Percentiles rank a stretch among this genome's conserved stretches.
Evolutionary conservation across 2,329 filamentous ascomycete species (phyloP).

Genomic region (Dothidotthia symphoricarpi): DNA sequence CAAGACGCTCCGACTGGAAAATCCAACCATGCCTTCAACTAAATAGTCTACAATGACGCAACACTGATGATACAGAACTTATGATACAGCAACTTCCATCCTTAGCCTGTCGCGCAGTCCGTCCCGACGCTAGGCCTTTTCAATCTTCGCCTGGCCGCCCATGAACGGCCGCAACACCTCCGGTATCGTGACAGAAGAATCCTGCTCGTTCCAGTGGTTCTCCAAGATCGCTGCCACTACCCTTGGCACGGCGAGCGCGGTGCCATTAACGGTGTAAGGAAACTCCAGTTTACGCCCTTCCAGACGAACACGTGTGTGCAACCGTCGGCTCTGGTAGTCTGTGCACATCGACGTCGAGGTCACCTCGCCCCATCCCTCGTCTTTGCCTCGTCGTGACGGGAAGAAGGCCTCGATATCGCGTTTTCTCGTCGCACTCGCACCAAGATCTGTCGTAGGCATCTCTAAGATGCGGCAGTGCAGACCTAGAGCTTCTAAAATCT

Average conservation of each 20-base stretch:
- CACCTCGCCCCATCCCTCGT: constrained; percentile 86
- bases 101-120: too few relatives aligned
- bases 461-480: constrained; percentile 86
- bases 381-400: constrained; percentile 67
- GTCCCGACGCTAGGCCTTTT: constrained; percentile 20
- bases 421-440: constrained; percentile 83
- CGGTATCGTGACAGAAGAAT: constrained; percentile 69
- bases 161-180: constrained; percentile 80
- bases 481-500: constrained; percentile 73
- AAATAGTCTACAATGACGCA: constrained; percentile 11
- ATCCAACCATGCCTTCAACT: constrained; percentile 6
- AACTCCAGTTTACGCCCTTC: constrained; percentile 60
- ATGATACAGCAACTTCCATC: background rate
- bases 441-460: constrained; percentile 87
- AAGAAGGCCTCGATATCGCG: constrained; percentile 94
- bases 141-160: constrained; percentile 52
- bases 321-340: constrained; percentile 84
- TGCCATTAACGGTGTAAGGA: constrained; percentile 91
- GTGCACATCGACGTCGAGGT: constrained; percentile 88
- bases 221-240: constrained; percentile 87
- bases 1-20: constrained; percentile 1
- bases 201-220: constrained; percentile 78
- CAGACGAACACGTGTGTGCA: constrained; percentile 70
- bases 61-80: background rate
- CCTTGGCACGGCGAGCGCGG: constrained; percentile 84